A percentile compares a stretch with the other conserved stretches of the same genome.
These are phyloP conservation scores for Allium cepa DNA, from an alignment of 106 monocot genomes.

Conservation along the genomic window DNA sequence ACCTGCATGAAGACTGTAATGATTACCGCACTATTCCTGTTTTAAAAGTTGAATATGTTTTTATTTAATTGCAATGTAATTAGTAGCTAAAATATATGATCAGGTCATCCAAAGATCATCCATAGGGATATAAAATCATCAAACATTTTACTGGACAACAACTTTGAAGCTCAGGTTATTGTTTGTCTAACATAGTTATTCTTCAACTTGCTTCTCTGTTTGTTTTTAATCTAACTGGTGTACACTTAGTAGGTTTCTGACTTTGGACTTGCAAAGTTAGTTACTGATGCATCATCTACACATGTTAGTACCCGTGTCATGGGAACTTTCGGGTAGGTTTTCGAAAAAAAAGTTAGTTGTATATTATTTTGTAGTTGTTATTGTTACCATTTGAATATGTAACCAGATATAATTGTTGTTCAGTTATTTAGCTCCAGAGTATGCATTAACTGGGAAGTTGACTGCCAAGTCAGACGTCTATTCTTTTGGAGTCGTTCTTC, in stretches of 20 bases:
- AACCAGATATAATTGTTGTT: slow-evolving; percentile 1
- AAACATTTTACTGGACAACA: slow-evolving; percentile 75
- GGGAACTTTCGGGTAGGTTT: slow-evolving; percentile 68
- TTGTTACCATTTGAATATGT: neutral
- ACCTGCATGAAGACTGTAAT: slow-evolving; percentile 93
- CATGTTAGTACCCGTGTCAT: slow-evolving; percentile 78
- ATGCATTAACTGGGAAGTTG: slow-evolving; percentile 67
- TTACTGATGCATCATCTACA: slow-evolving; percentile 48
- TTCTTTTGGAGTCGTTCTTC: slow-evolving; percentile 71
- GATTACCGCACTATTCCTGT: neutral
- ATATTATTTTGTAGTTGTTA: neutral
- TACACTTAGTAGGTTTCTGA: slow-evolving; percentile 48
- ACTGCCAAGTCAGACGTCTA: slow-evolving; percentile 68
- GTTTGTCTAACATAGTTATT: neutral
- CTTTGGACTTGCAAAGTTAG: slow-evolving; percentile 68
- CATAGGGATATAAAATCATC: slow-evolving; percentile 95
- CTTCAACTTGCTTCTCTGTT: neutral
- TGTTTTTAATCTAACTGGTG: neutral
- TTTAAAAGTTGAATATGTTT: neutral
- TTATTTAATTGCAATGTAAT: neutral
- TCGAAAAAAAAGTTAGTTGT: too few species aligned
- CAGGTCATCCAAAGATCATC: slow-evolving; percentile 88
- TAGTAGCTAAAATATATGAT: neutral
- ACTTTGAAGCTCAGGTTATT: slow-evolving; percentile 85
- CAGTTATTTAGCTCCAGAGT: slow-evolving; percentile 74